Percentiles rank a stretch among this genome's conserved stretches.
phyloP scores from a whole-genome alignment of 768 basidiomycete species.

The Boletus tomentosulus region DNA sequence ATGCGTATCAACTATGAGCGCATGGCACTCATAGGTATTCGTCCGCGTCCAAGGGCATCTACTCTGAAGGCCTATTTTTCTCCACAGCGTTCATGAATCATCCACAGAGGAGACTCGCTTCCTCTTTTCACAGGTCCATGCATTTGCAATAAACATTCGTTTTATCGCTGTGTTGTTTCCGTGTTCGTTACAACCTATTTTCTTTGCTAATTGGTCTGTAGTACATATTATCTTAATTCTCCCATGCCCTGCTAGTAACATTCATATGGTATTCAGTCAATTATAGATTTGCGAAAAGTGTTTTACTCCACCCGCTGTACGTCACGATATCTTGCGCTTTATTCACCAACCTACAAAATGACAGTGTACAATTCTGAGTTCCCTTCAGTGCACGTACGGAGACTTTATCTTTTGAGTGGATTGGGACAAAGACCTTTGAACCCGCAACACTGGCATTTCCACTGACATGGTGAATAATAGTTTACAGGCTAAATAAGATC shows the following conservation, averaged over 20 bases:
- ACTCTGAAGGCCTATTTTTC: slow-evolving; percentile 30
- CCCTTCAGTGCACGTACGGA: not conserved
- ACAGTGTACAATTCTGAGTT: not conserved
- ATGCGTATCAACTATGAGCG: slow-evolving; percentile 65
- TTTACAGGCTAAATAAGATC: slow-evolving; percentile 37
- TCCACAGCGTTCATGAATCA: slow-evolving; percentile 17
- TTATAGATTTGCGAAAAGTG: slow-evolving; percentile 14
- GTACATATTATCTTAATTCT: slow-evolving; percentile 1
- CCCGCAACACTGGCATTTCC: not conserved
- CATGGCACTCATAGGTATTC: slow-evolving; percentile 26
- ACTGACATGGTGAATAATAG: slow-evolving; percentile 11
- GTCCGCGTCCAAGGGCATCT: slow-evolving; percentile 16
- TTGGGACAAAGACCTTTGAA: not conserved
- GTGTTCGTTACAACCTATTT: not conserved
- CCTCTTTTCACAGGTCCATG: not conserved
- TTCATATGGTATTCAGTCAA: slow-evolving; percentile 22
- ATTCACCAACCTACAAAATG: not conserved
- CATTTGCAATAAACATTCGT: not conserved
- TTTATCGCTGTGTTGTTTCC: not conserved
- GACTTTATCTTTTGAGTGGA: not conserved
- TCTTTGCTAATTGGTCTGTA: not conserved
- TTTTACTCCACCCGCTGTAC: not conserved
- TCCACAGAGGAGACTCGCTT: not conserved
- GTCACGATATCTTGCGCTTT: not conserved
- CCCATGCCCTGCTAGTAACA: not conserved